Evolutionary conservation across 345 rosid genomes (phyloP).

Genomic region (Citrus unshiu): DNA sequence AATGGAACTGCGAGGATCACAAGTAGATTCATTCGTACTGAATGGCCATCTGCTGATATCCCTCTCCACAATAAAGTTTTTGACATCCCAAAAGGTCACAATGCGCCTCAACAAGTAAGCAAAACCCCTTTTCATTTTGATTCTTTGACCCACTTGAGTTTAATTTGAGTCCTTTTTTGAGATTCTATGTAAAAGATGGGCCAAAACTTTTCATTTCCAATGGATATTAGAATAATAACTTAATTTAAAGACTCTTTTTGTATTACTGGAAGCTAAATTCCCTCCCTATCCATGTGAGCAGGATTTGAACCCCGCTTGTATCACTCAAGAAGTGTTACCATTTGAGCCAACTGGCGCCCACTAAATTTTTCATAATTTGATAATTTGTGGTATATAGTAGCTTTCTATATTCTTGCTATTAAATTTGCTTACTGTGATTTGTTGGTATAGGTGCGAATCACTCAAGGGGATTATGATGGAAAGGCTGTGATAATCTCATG

Average conservation of each 20-base stretch:
- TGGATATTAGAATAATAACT: background rate
- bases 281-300: too few species aligned
- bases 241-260: background rate
- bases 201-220: background rate
- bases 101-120: conserved; percentile 45
- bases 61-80: conserved; percentile 39
- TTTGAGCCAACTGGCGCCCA: too few species aligned
- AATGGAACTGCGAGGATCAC: conserved; percentile 28
- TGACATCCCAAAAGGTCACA: conserved; percentile 34
- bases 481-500: conserved; percentile 47
- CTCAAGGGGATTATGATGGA: conserved; percentile 45
- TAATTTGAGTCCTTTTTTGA: background rate
- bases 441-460: conserved; percentile 33
- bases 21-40: conserved; percentile 35
- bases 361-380: background rate
- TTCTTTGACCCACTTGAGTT: background rate
- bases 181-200: background rate
- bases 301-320: too few species aligned
- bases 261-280: background rate
- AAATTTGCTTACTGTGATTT: background rate
- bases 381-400: too few species aligned
- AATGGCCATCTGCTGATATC: conserved; percentile 32
- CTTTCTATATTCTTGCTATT: background rate
- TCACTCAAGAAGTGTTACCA: too few species aligned
- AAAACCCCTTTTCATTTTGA: background rate